Percentiles rank a stretch among this genome's conserved stretches.
Evolutionary conservation across 1,284 basidiomycete species (phyloP).

Genomic region (Sphagnurus paluster): DNA sequence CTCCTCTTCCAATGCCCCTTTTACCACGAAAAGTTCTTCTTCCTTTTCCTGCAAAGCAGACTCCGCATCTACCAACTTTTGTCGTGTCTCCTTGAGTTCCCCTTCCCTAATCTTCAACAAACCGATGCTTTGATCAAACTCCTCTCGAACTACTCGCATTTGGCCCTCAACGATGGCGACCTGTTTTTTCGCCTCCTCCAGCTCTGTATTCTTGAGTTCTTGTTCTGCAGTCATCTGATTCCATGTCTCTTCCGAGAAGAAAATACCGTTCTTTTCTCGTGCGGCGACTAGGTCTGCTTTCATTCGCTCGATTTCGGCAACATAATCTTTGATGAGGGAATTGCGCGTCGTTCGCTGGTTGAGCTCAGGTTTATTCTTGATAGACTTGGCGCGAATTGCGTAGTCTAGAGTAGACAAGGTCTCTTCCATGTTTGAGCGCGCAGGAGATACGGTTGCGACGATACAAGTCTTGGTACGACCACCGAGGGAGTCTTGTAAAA

Average conservation of each 20-base stretch:
- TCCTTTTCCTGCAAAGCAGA: constrained; percentile 53
- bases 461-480: constrained; percentile 98
- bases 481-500: constrained; percentile 98
- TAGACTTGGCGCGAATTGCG: constrained; percentile 93
- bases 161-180: constrained; percentile 84
- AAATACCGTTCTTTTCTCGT: constrained; percentile 93
- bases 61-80: constrained; percentile 56
- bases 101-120: constrained; percentile 73
- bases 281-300: constrained; percentile 90
- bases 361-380: constrained; percentile 93
- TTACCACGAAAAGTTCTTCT: constrained; percentile 55
- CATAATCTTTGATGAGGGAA: constrained; percentile 91
- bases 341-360: constrained; percentile 95
- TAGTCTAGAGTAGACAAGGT: constrained; percentile 98
- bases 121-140: constrained; percentile 87
- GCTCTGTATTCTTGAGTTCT: constrained; percentile 72
- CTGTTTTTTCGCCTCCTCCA: constrained; percentile 80
- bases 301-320: constrained; percentile 92
- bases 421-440: constrained; percentile 93
- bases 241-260: constrained; percentile 89
- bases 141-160: constrained; percentile 77
- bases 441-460: constrained; percentile 93
- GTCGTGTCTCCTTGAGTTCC: constrained; percentile 70
- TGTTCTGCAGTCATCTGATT: constrained; percentile 78
- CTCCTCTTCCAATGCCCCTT: constrained; percentile 74